Conservation (phyloP, 106 monocot species). For the Dioscorea zingiberensis region DNA sequence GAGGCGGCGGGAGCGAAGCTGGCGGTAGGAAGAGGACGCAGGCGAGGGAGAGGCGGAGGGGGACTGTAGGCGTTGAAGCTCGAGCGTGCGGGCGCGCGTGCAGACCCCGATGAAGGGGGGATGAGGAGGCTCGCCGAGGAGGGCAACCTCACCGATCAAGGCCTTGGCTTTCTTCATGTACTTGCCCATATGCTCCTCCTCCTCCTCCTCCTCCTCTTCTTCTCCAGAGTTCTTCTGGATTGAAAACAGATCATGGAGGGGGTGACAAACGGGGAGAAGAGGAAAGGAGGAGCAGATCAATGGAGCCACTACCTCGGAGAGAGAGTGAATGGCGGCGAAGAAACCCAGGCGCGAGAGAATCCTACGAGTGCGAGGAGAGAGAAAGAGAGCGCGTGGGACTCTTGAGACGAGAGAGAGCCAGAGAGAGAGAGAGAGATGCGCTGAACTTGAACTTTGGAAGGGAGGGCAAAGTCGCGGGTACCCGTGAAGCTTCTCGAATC, state of each 20-base stretch:
- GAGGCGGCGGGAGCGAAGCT: slow-evolving; percentile 46
- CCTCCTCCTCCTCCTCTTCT: not conserved
- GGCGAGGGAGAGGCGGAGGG: not conserved
- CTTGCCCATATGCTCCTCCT: slow-evolving; percentile 47
- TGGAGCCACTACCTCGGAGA: not conserved
- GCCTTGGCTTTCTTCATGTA: slow-evolving; percentile 83
- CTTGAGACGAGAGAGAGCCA: not conserved
- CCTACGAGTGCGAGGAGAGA: not conserved
- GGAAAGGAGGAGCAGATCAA: not conserved
- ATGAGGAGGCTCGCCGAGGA: slow-evolving; percentile 33
- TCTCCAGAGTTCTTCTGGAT: not conserved
- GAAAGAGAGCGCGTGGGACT: not conserved
- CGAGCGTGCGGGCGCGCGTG: slow-evolving; percentile 79
- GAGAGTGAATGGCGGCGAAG: not conserved
- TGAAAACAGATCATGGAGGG: not conserved
- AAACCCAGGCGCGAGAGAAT: not conserved
- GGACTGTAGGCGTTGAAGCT: slow-evolving; percentile 46
- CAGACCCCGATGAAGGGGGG: slow-evolving; percentile 58
- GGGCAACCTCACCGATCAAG: slow-evolving; percentile 41
- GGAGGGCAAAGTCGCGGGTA: too few relatives aligned
- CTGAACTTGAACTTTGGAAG: too few relatives aligned
- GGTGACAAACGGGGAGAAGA: not conserved
- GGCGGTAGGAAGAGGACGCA: slow-evolving; percentile 18
- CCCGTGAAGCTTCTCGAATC: too few relatives aligned
- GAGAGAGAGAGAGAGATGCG: not conserved